Evolutionary conservation across 192 early-diverging fungal genomes (phyloP).

Genomic region (Coemansia sp.): DNA sequence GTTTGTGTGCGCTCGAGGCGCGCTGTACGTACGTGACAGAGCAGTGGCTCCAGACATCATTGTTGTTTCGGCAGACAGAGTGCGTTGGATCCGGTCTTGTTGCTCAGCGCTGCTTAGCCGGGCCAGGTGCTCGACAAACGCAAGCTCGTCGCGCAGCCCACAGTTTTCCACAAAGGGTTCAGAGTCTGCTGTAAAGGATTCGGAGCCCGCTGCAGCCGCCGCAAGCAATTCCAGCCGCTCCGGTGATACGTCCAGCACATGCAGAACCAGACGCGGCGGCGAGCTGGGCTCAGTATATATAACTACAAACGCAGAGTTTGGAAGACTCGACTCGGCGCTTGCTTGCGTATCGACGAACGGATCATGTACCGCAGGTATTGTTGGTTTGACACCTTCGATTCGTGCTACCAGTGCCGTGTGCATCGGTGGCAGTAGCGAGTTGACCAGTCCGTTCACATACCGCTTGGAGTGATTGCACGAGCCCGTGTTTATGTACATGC

Average conservation of each 20-base stretch:
- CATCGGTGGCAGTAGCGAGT: conserved; percentile 5
- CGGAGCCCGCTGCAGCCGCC: background rate
- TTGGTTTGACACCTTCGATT: conserved; percentile 11
- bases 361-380: conserved; percentile 2
- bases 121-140: conserved; percentile 27
- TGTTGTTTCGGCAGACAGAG: conserved; percentile 31
- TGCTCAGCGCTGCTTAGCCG: conserved; percentile 14
- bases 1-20: conserved; percentile 10
- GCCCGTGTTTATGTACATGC: conserved; percentile 24
- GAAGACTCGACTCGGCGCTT: background rate
- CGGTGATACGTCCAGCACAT: conserved; percentile 22
- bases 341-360: conserved; percentile 15
- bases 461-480: conserved; percentile 11
- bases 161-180: background rate
- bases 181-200: background rate
- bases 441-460: conserved; percentile 34
- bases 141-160: conserved; percentile 12
- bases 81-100: conserved; percentile 33
- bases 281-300: conserved; percentile 12
- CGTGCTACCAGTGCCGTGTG: conserved; percentile 8
- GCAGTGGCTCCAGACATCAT: conserved; percentile 1
- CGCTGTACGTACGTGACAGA: conserved; percentile 3
- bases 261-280: conserved; percentile 20
- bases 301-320: background rate
- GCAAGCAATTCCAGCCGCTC: conserved; percentile 14